Conservation (phyloP, 2,329 filamentous ascomycete genomes). For the Alternaria triticimaculans region DNA sequence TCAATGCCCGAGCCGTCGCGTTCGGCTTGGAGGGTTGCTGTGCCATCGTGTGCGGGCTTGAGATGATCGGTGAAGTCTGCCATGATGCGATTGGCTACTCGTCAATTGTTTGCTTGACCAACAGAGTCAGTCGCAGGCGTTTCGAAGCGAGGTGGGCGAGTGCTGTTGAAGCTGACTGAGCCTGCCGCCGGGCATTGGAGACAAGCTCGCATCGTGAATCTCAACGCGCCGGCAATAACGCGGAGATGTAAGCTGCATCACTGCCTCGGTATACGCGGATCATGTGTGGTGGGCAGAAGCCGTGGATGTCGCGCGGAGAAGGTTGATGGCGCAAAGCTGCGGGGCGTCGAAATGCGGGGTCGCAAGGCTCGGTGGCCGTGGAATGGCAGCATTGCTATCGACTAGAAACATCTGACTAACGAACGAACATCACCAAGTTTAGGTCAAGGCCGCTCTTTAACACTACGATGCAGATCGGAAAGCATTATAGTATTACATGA, state of each 20-base stretch:
- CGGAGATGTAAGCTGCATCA: conserved; percentile 8
- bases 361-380: conserved; percentile 15
- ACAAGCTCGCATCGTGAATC: conserved; percentile 7
- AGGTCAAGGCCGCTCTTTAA: background rate
- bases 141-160: background rate
- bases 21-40: conserved; percentile 55
- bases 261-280: conserved; percentile 22
- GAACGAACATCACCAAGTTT: background rate
- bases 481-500: background rate
- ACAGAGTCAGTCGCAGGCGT: conserved; percentile 10
- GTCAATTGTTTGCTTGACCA: background rate
- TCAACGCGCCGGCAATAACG: conserved; percentile 11
- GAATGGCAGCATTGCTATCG: background rate
- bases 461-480: background rate
- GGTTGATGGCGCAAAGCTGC: conserved; percentile 16
- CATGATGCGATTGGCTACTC: conserved; percentile 40
- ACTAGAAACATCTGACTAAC: conserved; percentile 4
- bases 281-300: background rate
- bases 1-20: conserved; percentile 54
- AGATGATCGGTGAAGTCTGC: conserved; percentile 59
- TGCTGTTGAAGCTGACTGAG: background rate
- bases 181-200: background rate
- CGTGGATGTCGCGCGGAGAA: background rate
- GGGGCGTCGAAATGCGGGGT: conserved; percentile 18
- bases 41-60: conserved; percentile 55